Base-by-base conservation (phyloP, 768 basidiomycete genomes). In the Mycena amicta region DNA sequence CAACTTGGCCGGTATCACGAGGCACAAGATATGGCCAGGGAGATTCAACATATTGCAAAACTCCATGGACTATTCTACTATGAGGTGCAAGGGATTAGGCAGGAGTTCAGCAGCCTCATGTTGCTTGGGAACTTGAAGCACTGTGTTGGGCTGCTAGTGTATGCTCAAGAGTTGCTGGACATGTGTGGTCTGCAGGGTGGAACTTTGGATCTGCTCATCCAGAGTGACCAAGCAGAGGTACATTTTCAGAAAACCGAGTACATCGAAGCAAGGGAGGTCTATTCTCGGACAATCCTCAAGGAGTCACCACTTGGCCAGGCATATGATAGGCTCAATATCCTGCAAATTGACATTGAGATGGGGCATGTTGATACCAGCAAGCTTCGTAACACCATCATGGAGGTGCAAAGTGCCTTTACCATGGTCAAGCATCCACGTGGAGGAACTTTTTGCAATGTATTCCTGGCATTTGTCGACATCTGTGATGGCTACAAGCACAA, bases 191-290 rank as follows among this genome's bases (percentile, higher is more conserved):
- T 61, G 13, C 55, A 57, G 22, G 55, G 55, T 1, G 20, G 23
- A 5, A 2, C 4, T 1, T 20, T 56, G 15, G 46, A 62, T 47
- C 60, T 55, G 22, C 15, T 40, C 2, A 47, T 62, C 4, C 0
- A 57, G 5, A 30, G 33, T 41, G 53, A 52, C 31, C 41, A 62
- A 26, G 60, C 60, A 2, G 25, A 54, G 5, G 60, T 62, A 3
- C 60, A 62, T n/a, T 23, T 54, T 23, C 52, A 54, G 12, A 62
- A 62, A 26, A 57, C 60, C 1, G 60, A 62, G 33, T 62, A 57
- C 37, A n/a, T 46, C 15, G 56, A 62, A 25, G 33, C 60, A 2
- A 30, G 56, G 37, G 49, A 47, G 2, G 11, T 62, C 8, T 62
- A 57, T 49, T 50, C 53, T 1, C n/a, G 26, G 8, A 62, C 53